Conservation (phyloP, 2,329 filamentous ascomycete species). For the Magnaporthiopsis poae region DNA sequence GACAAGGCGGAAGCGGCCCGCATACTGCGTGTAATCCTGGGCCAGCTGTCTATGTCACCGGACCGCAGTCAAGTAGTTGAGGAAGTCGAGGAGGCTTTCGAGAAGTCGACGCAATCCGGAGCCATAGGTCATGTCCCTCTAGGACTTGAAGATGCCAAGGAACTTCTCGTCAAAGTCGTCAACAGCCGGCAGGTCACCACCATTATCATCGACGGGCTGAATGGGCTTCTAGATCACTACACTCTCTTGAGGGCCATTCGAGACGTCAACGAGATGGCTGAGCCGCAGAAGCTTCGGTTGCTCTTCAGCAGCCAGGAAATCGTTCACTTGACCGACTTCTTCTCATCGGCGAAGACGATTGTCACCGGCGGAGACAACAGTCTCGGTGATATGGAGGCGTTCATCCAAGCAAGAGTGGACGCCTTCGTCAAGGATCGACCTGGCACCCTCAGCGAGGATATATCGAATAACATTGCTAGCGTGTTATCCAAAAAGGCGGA, state of each 20-base stretch:
- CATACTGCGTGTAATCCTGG: too few relatives aligned
- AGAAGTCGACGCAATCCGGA: too few relatives aligned
- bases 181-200: too few relatives aligned
- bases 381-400: neutral
- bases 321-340: neutral
- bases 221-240: neutral
- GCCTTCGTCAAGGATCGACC: neutral
- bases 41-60: too few relatives aligned
- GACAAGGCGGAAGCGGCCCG: too few relatives aligned
- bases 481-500: neutral
- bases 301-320: neutral
- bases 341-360: neutral
- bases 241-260: neutral
- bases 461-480: neutral
- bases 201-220: too few relatives aligned
- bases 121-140: too few relatives aligned
- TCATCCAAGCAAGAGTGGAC: neutral
- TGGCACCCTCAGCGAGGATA: neutral
- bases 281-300: neutral
- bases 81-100: too few relatives aligned
- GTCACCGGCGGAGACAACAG: neutral
- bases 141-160: too few relatives aligned
- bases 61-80: too few relatives aligned
- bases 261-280: neutral
- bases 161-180: too few relatives aligned